Evolutionary conservation across 1,139 yeast genomes (phyloP).

Genomic region (Hemisphaericaspora xylofermentans): DNA sequence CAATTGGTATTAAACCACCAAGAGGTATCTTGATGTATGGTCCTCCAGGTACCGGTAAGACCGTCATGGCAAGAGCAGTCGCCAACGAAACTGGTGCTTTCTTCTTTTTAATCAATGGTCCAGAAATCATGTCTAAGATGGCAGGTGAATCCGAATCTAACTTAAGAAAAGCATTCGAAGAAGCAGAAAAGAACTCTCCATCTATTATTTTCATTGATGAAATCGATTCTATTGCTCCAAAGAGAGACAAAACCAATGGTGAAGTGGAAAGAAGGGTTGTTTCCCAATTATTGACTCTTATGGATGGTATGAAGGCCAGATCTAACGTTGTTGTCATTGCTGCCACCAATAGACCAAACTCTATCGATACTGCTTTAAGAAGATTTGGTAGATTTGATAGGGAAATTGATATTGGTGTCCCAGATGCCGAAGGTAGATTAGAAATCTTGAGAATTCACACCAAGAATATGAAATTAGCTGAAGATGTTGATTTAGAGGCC

Average conservation of each 20-base stretch:
- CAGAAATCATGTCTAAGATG: slow-evolving; percentile 99
- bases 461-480: slow-evolving; percentile 95
- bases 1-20: slow-evolving; percentile 97
- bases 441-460: slow-evolving; percentile 87
- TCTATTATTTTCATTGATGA: slow-evolving; percentile 97
- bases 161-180: slow-evolving; percentile 96
- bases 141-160: slow-evolving; percentile 99
- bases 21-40: slow-evolving; percentile 97
- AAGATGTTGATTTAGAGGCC: slow-evolving; percentile 92
- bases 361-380: slow-evolving; percentile 97
- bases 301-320: slow-evolving; percentile 99
- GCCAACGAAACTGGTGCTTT: slow-evolving; percentile 99
- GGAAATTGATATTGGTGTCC: slow-evolving; percentile 98
- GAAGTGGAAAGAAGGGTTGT: slow-evolving; percentile 97
- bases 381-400: slow-evolving; percentile 99
- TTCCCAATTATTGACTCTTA: slow-evolving; percentile 90
- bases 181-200: slow-evolving; percentile 98
- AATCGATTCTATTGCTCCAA: slow-evolving; percentile 98
- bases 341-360: slow-evolving; percentile 93
- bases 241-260: slow-evolving; percentile 99
- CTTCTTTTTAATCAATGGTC: slow-evolving; percentile 96
- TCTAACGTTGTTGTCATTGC: slow-evolving; percentile 91
- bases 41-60: slow-evolving; percentile 98
- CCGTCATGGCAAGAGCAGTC: slow-evolving; percentile 99
- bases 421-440: slow-evolving; percentile 97